These are phyloP conservation scores for Penicillium macrosclerotiorum DNA, from an alignment of 495 filamentous ascomycete species.

Conservation along the genomic window DNA sequence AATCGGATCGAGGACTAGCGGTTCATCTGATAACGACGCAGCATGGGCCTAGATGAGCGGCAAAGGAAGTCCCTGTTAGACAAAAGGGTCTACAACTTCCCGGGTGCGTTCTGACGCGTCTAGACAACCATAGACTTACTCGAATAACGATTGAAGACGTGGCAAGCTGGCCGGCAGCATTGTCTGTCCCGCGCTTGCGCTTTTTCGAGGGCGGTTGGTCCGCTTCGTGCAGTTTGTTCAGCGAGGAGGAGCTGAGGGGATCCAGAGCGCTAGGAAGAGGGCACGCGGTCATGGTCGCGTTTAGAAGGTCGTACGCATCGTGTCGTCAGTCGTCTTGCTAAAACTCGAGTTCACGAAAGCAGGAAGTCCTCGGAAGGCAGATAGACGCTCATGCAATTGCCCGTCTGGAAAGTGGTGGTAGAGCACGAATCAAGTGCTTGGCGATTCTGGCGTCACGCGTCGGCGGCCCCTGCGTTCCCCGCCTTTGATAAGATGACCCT, in stretches of 20 bases:
- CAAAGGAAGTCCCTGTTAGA: constrained; percentile 4
- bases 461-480: constrained; percentile 19
- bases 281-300: constrained; percentile 40
- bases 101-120: no score
- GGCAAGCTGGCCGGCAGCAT: constrained; percentile 23
- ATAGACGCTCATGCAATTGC: constrained; percentile 18
- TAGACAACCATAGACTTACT: no score
- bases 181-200: constrained; percentile 29
- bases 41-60: constrained; percentile 51
- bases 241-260: constrained; percentile 30
- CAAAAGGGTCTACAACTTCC: no score
- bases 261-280: constrained; percentile 31
- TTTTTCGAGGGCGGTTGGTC: constrained; percentile 30
- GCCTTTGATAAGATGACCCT: no score
- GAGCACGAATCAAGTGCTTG: constrained; percentile 9
- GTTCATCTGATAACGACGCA: constrained; percentile 53
- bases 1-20: constrained; percentile 58
- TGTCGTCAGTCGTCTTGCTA: no score
- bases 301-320: constrained; percentile 18
- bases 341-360: no score
- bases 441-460: constrained; percentile 39
- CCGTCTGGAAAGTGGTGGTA: constrained; percentile 5
- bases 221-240: constrained; percentile 32
- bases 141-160: constrained; percentile 33
- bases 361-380: no score